phyloP scores from a whole-genome alignment of 2,329 filamentous ascomycete species.

The Mariannaea elegans region DNA sequence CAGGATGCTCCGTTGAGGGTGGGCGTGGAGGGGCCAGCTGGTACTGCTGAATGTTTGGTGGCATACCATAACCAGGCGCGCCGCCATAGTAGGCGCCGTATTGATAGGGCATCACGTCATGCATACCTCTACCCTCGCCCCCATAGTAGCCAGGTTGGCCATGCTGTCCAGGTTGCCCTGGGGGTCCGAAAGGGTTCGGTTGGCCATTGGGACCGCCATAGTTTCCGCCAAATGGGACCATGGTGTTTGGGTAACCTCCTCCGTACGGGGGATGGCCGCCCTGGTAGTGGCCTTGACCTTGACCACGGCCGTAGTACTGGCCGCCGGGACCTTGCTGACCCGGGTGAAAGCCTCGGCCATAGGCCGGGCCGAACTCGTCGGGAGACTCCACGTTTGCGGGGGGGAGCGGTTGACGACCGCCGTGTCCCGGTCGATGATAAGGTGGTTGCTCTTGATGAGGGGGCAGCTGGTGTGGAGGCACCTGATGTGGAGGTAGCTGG shows the following conservation, averaged over 20 bases:
- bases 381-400: constrained; percentile 71
- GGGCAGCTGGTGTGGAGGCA: no score
- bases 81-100: constrained; percentile 47
- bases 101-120: constrained; percentile 63
- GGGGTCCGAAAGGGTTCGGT: constrained; percentile 38
- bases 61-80: constrained; percentile 42
- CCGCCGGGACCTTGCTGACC: constrained; percentile 13
- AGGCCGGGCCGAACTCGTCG: constrained; percentile 64
- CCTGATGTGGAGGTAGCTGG: constrained; percentile 40
- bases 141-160: constrained; percentile 51
- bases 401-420: constrained; percentile 38
- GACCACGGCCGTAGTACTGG: constrained; percentile 45
- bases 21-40: constrained; percentile 52
- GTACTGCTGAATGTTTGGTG: constrained; percentile 50
- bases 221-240: constrained; percentile 56
- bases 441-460: constrained; percentile 41
- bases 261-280: constrained; percentile 57
- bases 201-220: constrained; percentile 36
- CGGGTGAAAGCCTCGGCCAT: constrained; percentile 49
- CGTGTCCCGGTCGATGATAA: constrained; percentile 34
- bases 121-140: constrained; percentile 50
- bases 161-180: constrained; percentile 38
- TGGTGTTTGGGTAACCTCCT: constrained; percentile 48
- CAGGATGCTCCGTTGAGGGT: constrained; percentile 53
- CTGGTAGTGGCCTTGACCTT: constrained; percentile 53